phyloP scores from a whole-genome alignment of 176 grass and related monocot species.

The Oryza glaberrima region DNA sequence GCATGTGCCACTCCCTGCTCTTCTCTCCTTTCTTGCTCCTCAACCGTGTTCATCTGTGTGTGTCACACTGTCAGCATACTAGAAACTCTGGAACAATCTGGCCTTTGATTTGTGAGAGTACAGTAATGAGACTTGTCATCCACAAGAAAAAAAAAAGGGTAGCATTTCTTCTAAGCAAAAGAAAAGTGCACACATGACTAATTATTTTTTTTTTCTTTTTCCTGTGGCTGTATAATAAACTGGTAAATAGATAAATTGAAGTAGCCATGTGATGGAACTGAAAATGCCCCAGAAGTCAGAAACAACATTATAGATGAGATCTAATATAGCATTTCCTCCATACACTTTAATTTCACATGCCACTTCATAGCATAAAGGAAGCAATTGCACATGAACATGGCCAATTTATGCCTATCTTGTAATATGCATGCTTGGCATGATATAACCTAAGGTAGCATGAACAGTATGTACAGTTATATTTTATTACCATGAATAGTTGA shows the following conservation, averaged over 20 bases:
- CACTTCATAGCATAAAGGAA: not conserved
- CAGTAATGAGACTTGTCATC: not conserved
- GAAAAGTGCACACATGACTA: not conserved
- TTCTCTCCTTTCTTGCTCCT: slow-evolving; percentile 10
- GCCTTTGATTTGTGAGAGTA: not conserved
- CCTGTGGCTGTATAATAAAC: not conserved
- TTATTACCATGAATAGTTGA: not conserved
- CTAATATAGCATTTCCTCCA: not conserved
- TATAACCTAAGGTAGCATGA: not conserved
- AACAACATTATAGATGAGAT: not conserved
- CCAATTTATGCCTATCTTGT: not conserved
- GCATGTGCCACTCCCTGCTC: slow-evolving; percentile 9
- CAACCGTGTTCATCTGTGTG: not conserved
- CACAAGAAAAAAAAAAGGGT: not conserved
- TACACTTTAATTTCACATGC: not conserved
- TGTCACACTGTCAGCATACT: slow-evolving; percentile 6
- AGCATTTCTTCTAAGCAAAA: not conserved
- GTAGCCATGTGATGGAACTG: not conserved
- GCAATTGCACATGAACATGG: not conserved
- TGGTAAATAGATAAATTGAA: not conserved
- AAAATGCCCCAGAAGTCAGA: not conserved
- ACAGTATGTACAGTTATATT: not conserved
- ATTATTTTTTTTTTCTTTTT: too few relatives aligned
- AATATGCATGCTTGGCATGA: not conserved
- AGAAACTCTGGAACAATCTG: not conserved